phyloP scores from a whole-genome alignment of 805 yeast species.

The Lachancea waltii region DNA sequence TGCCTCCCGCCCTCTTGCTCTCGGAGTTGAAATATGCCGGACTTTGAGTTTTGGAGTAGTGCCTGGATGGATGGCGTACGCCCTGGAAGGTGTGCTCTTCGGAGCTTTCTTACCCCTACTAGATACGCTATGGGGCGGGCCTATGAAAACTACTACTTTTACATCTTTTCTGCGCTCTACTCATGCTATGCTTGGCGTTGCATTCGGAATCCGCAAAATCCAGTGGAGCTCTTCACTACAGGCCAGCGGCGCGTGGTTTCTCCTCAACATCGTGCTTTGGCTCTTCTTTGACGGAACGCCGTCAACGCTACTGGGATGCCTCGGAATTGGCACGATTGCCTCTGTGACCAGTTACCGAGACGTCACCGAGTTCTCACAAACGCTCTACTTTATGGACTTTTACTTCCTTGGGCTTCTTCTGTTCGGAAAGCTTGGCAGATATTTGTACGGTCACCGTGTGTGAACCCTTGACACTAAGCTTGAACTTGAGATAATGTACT shows the following conservation, averaged over 20 bases:
- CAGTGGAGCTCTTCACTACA: constrained; percentile 66
- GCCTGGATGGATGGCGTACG: constrained; percentile 30
- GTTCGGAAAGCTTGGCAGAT: constrained; percentile 65
- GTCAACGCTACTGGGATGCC: constrained; percentile 41
- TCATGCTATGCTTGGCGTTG: constrained; percentile 63
- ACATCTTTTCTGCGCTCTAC: constrained; percentile 15
- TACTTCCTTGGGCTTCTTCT: constrained; percentile 59
- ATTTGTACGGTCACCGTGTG: constrained; percentile 31
- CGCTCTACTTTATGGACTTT: constrained; percentile 38
- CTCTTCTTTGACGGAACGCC: constrained; percentile 53
- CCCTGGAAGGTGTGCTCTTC: constrained; percentile 52
- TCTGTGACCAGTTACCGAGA: constrained; percentile 20
- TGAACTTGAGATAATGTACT: constrained; percentile 4
- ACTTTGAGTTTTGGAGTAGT: constrained; percentile 13
- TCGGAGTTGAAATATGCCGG: constrained; percentile 29
- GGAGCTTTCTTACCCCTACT: constrained; percentile 47
- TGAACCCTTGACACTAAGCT: background rate
- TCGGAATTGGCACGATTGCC: constrained; percentile 23
- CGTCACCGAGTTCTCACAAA: constrained; percentile 18
- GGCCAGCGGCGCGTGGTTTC: constrained; percentile 56
- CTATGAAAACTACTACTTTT: constrained; percentile 14
- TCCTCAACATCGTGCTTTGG: constrained; percentile 63
- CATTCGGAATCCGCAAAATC: constrained; percentile 60
- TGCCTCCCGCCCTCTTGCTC: constrained; percentile 38
- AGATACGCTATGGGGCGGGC: constrained; percentile 22